Base-by-base conservation (phyloP, 352 stramenopile genomes). In the Phytopythium cucurbitacearum region DNA sequence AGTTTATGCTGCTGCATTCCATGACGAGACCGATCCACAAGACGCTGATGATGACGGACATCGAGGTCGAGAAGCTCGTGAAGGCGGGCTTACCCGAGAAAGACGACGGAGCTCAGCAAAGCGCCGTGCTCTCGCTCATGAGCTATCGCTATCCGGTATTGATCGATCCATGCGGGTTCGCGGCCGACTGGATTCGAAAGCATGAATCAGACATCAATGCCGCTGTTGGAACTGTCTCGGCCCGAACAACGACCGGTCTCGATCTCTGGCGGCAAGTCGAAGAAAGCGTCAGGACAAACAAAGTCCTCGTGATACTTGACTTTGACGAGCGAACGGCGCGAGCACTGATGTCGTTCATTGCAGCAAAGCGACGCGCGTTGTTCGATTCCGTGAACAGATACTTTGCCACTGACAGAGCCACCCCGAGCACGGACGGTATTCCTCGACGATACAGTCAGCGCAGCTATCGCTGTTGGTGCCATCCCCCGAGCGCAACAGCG, bases 141-240 rank as follows among this genome's bases (percentile, higher is more conserved):
- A 75, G 64, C 43, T 87, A 79, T 47, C 62, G 64, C 5, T 63
- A 76, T 4, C 80, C 82, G 4, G 36, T 89, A 0, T 11, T 93
- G 1, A 66, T 93, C 15, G 80, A 93, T 51, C 80, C 80, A 6
- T 61, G 79, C n/a, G 54, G 63, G 5, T 60, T 90, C 28, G 78
- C 74, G 11, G 65, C 48, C 3, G 56, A 71, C 1, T 91, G 82
- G 82, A 41, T 93, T 7, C 73, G 60, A 42, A 63, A 64, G 35
- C 65, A 78, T 4, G 56, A 81, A 3, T 41, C 56, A 11, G 33
- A 40, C 15, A 45, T 34, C 21, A 57, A 44, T 9, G 21, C 51
- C 10, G 16, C 5, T 37, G n/a, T 67, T 3, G 38, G 45, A 8
- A 40, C 13, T 34, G 39, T 65, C 1, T 68, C 56, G 32, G 53